phyloP scores from a whole-genome alignment of 768 basidiomycete genomes.

The Kwoniella newhampshirensis region DNA sequence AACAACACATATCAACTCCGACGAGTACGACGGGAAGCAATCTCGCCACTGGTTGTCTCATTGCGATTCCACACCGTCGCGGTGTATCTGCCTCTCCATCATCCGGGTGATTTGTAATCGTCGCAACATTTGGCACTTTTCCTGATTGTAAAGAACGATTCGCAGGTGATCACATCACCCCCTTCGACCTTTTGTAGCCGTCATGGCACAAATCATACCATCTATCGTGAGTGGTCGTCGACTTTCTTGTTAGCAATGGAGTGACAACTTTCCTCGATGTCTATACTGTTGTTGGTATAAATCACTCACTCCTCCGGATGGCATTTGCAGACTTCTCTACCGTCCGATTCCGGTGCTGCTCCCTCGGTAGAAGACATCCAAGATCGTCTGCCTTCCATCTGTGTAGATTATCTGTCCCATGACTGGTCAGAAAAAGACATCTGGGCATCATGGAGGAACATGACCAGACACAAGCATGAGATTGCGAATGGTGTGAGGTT shows the following conservation, averaged over 20 bases:
- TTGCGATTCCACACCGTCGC: too few relatives aligned
- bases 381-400: conserved; percentile 74
- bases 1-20: too few relatives aligned
- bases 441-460: conserved; percentile 96
- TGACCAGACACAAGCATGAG: conserved; percentile 97
- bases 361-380: conserved; percentile 61
- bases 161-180: too few relatives aligned
- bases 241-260: background rate
- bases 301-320: conserved; percentile 4
- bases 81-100: too few relatives aligned
- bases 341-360: conserved; percentile 51
- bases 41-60: too few relatives aligned
- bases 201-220: conserved; percentile 53
- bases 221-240: conserved; percentile 41
- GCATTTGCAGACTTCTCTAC: conserved; percentile 48
- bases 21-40: too few relatives aligned
- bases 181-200: conserved; percentile 5
- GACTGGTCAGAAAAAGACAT: conserved; percentile 98
- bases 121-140: too few relatives aligned
- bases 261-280: background rate
- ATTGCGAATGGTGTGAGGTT: conserved; percentile 91
- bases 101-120: too few relatives aligned
- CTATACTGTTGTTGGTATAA: too few relatives aligned
- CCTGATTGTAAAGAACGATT: too few relatives aligned
- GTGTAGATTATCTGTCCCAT: conserved; percentile 98